Percentiles rank a stretch among this genome's conserved stretches.
These are phyloP conservation scores for Polymyxa betae DNA, from an alignment of 208 protist species.

Conservation along the genomic window DNA sequence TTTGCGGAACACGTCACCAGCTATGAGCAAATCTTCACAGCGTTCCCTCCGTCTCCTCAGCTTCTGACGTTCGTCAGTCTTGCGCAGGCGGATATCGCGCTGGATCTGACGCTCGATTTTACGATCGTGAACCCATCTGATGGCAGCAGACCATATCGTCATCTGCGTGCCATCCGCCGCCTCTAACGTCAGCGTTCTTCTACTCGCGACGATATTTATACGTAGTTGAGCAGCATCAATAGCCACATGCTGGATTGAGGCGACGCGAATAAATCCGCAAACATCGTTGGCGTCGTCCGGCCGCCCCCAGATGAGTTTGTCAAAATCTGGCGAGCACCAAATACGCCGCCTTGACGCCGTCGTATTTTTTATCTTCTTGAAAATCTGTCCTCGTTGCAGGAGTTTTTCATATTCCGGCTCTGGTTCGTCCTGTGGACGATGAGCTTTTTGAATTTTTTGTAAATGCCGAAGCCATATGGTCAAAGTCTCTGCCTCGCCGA, in stretches of 20 bases:
- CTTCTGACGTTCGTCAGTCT: neutral
- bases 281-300: neutral
- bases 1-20: constrained; percentile 23
- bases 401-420: neutral
- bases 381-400: neutral
- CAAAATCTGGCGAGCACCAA: neutral
- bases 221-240: neutral
- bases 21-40: constrained; percentile 22
- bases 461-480: neutral
- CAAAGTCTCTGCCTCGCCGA: neutral
- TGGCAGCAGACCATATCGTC: neutral
- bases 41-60: neutral
- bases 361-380: constrained; percentile 47
- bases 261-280: neutral
- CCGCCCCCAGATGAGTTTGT: constrained; percentile 18
- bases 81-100: neutral
- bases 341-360: neutral
- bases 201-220: neutral
- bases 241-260: neutral
- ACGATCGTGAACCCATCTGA: neutral
- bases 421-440: too few species aligned
- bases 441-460: neutral
- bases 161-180: neutral
- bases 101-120: neutral
- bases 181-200: constrained; percentile 30